Conservation (phyloP, 345 rosid genomes). For the Triadica sebifera region DNA sequence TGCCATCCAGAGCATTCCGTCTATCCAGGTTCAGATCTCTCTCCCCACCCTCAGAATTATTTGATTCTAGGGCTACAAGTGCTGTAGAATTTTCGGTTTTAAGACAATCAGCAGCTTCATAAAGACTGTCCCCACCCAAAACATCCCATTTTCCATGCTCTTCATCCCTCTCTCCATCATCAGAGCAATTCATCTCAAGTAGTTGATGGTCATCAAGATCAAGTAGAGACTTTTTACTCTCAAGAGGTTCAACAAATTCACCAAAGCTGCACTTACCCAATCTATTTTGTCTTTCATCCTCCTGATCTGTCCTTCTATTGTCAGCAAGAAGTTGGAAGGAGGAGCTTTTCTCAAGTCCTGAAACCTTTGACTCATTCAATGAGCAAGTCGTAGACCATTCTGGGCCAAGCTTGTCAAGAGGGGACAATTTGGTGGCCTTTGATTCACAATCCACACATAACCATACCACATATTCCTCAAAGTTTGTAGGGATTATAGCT, state of each 20-base stretch:
- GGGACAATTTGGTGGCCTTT: slow-evolving; percentile 1
- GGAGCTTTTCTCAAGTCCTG: slow-evolving; percentile 4
- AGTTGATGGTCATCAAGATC: slow-evolving; percentile 2
- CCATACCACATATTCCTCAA: slow-evolving; percentile 53
- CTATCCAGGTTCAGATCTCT: slow-evolving; percentile 7
- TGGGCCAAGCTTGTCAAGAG: too few relatives aligned
- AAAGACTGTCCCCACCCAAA: slow-evolving; percentile 1
- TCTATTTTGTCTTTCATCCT: slow-evolving; percentile 10
- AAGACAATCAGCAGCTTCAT: slow-evolving; percentile 18
- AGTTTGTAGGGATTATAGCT: slow-evolving; percentile 37
- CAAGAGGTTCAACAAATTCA: slow-evolving; percentile 13
- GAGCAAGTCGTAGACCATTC: background rate
- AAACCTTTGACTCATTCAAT: slow-evolving; percentile 1
- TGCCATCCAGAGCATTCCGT: background rate
- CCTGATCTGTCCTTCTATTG: slow-evolving; percentile 12
- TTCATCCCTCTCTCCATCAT: slow-evolving; percentile 11
- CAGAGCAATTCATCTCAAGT: background rate
- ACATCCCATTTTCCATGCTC: slow-evolving; percentile 10
- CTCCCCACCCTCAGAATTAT: background rate
- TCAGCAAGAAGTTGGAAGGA: background rate
- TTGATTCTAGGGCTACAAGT: background rate
- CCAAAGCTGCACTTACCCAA: background rate
- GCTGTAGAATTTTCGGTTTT: background rate
- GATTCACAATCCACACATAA: slow-evolving; percentile 55
- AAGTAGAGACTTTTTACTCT: slow-evolving; percentile 1